These are phyloP conservation scores for Aspergillus affinis DNA, from an alignment of 495 filamentous ascomycete genomes.

Conservation along the genomic window DNA sequence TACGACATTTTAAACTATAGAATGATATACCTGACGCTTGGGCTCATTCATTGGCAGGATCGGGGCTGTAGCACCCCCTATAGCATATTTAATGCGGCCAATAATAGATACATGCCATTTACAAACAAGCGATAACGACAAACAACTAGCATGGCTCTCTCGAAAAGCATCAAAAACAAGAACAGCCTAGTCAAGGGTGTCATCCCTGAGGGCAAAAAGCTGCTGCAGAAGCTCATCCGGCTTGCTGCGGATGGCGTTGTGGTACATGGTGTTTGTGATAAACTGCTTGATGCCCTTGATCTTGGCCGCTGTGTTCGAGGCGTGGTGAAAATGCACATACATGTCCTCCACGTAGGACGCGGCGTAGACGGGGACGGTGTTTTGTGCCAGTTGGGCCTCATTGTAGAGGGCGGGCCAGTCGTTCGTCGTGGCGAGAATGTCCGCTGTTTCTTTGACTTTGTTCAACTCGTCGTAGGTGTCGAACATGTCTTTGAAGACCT, in stretches of 20 bases:
- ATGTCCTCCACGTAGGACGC: constrained; percentile 89
- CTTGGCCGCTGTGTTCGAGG: constrained; percentile 68
- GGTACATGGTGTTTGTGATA: constrained; percentile 83
- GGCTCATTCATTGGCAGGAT: too few relatives aligned
- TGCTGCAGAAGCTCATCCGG: constrained; percentile 71
- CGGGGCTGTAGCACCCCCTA: too few relatives aligned
- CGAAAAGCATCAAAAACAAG: background rate
- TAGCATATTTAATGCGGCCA: too few relatives aligned
- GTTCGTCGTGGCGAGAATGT: constrained; percentile 62
- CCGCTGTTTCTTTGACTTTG: constrained; percentile 61
- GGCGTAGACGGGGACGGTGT: constrained; percentile 86
- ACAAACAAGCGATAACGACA: background rate
- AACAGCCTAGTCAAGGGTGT: constrained; percentile 61
- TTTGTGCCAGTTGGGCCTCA: constrained; percentile 65
- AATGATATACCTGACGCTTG: background rate
- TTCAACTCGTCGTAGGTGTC: constrained; percentile 70
- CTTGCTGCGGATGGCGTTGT: constrained; percentile 73
- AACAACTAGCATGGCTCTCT: background rate
- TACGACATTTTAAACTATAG: background rate
- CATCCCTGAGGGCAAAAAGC: constrained; percentile 70
- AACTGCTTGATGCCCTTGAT: constrained; percentile 78
- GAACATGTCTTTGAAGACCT: constrained; percentile 79
- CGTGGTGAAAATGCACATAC: constrained; percentile 81
- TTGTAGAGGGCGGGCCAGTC: constrained; percentile 81
- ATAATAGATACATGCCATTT: too few relatives aligned